A percentile compares a stretch with the other conserved stretches of the same genome.
phyloP scores from a whole-genome alignment of 441 rosid species.

The Syzygium syzygioides region DNA sequence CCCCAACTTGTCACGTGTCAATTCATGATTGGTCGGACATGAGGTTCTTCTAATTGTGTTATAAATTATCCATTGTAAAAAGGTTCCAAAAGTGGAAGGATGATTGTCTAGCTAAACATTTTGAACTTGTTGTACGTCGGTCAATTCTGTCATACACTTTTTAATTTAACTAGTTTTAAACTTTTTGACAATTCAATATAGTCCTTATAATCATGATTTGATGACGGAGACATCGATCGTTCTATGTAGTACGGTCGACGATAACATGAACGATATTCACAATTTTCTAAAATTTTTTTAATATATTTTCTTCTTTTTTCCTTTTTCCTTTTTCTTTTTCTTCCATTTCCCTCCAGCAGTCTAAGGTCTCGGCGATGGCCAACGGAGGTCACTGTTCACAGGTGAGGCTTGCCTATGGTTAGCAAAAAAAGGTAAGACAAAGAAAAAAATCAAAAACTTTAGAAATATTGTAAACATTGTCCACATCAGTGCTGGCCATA shows the following conservation, averaged over 20 bases:
- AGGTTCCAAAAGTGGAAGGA: no score
- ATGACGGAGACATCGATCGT: background rate
- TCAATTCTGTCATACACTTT: no score
- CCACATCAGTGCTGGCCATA: background rate
- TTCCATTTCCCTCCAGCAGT: background rate
- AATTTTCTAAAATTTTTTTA: rapidly evolving
- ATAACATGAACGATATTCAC: background rate
- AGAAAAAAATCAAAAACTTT: background rate
- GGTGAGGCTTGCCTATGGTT: background rate
- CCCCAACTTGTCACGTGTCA: no score
- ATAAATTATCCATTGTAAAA: no score
- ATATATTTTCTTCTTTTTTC: background rate
- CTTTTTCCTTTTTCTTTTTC: background rate
- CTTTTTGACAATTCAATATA: no score
- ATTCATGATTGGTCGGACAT: no score
- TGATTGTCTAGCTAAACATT: no score
- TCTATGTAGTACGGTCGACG: rapidly evolving
- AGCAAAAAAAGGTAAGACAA: background rate
- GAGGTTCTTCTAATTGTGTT: no score
- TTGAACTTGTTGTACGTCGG: no score
- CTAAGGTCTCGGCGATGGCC: background rate
- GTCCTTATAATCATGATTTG: no score
- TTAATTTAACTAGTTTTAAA: no score
- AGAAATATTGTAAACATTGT: background rate
- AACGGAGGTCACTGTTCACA: background rate